Conservation (phyloP, 148 eudicot genomes). For the Vaccinium vitisidaea region DNA sequence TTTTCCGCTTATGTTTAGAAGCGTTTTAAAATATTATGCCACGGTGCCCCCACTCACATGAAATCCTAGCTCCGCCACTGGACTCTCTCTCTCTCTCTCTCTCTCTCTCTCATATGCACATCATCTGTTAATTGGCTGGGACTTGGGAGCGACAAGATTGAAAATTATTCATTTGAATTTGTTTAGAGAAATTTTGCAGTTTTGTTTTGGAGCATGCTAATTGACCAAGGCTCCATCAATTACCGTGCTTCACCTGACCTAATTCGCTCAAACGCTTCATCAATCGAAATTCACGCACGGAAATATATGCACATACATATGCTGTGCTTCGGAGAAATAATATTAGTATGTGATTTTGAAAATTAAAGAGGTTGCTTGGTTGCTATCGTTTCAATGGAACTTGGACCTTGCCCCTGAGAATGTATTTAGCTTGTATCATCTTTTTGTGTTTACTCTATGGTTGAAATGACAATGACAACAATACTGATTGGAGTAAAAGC, state of each 20-base stretch:
- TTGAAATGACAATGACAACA: neutral
- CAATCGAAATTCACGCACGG: neutral
- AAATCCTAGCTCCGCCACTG: no score
- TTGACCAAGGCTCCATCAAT: neutral
- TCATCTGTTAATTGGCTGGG: neutral
- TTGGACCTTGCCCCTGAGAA: neutral
- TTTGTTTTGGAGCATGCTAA: neutral
- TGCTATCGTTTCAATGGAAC: neutral
- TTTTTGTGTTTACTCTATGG: neutral
- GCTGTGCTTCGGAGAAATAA: neutral
- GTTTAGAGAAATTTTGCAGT: neutral
- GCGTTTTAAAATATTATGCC: no score
- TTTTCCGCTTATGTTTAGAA: no score
- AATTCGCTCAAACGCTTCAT: neutral
- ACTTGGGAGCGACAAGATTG: neutral
- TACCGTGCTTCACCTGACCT: neutral
- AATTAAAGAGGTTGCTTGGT: neutral
- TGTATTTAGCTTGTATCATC: neutral
- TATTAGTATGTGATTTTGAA: neutral
- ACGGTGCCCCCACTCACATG: no score
- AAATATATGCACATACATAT: neutral
- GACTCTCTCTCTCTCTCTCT: constrained; percentile 6
- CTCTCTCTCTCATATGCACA: neutral
- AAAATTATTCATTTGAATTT: neutral
- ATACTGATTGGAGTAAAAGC: neutral